Percentiles rank a stretch among this genome's conserved stretches.
These are phyloP conservation scores for Terfezia boudieri DNA, from an alignment of 495 filamentous ascomycete genomes.

Conservation along the genomic window DNA sequence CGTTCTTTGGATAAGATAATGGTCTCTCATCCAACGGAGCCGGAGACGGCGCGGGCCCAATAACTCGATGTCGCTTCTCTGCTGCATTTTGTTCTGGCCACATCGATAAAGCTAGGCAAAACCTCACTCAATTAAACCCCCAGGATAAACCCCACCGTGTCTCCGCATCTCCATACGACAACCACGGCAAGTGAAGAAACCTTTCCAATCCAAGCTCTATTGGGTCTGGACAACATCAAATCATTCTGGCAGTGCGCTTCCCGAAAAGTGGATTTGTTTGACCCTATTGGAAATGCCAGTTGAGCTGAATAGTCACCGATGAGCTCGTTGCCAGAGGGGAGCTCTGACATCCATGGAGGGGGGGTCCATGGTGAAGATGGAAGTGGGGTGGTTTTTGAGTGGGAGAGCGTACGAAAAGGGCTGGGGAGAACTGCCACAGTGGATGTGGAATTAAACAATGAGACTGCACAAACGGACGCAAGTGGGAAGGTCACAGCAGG, in stretches of 20 bases:
- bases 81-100: slow-evolving; percentile 15
- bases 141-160: too few relatives aligned
- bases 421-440: background rate
- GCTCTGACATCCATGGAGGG: slow-evolving; percentile 13
- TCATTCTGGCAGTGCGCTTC: too few relatives aligned
- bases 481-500: background rate
- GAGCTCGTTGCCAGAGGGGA: slow-evolving; percentile 19
- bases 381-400: background rate
- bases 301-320: slow-evolving; percentile 16
- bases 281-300: slow-evolving; percentile 12
- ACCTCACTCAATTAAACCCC: too few relatives aligned
- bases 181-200: too few relatives aligned
- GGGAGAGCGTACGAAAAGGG: slow-evolving; percentile 15
- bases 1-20: slow-evolving; percentile 11
- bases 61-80: slow-evolving; percentile 26
- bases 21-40: slow-evolving; percentile 30
- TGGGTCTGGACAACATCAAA: too few relatives aligned
- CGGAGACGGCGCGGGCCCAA: slow-evolving; percentile 32
- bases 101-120: too few relatives aligned
- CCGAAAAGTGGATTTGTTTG: background rate
- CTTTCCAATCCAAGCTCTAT: too few relatives aligned
- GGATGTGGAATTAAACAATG: background rate
- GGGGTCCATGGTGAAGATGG: slow-evolving; percentile 5
- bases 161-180: too few relatives aligned
- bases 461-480: too few relatives aligned